phyloP scores from a whole-genome alignment of 2,329 filamentous ascomycete species.

The Exophiala aquamarina region DNA sequence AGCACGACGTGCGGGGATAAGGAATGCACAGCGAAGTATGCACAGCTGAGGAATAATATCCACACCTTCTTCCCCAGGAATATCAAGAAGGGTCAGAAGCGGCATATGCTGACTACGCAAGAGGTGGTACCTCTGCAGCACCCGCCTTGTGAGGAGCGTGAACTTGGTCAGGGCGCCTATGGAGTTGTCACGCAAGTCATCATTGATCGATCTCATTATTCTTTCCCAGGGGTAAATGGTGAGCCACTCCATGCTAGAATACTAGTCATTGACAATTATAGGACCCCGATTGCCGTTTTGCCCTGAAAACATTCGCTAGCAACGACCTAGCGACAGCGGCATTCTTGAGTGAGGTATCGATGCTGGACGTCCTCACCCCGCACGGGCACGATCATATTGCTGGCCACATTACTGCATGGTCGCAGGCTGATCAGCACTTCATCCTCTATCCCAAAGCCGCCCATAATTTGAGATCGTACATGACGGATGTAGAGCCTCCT shows the following conservation, averaged over 20 bases:
- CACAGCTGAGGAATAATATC: too few species aligned
- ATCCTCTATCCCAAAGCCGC: slow-evolving; percentile 10
- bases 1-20: too few species aligned
- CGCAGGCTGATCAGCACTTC: neutral
- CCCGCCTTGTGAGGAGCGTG: neutral
- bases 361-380: slow-evolving; percentile 5
- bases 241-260: neutral
- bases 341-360: neutral
- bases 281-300: slow-evolving; percentile 1
- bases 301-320: slow-evolving; percentile 2
- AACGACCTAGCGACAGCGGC: neutral
- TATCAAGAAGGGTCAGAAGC: too few species aligned
- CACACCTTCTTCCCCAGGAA: too few species aligned
- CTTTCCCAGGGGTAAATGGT: slow-evolving; percentile 1
- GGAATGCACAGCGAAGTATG: too few species aligned
- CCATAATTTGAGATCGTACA: slow-evolving; percentile 4
- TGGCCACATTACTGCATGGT: slow-evolving; percentile 6
- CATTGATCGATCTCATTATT: slow-evolving; percentile 1
- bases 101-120: too few species aligned
- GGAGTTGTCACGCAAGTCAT: neutral
- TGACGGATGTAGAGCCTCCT: neutral
- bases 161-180: slow-evolving; percentile 3
- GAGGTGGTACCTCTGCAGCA: too few species aligned
- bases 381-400: slow-evolving; percentile 6
- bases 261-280: neutral